Percentiles rank a stretch among this genome's conserved stretches.
phyloP scores from a whole-genome alignment of 106 monocot species.

The Platanthera guangdongensis region DNA sequence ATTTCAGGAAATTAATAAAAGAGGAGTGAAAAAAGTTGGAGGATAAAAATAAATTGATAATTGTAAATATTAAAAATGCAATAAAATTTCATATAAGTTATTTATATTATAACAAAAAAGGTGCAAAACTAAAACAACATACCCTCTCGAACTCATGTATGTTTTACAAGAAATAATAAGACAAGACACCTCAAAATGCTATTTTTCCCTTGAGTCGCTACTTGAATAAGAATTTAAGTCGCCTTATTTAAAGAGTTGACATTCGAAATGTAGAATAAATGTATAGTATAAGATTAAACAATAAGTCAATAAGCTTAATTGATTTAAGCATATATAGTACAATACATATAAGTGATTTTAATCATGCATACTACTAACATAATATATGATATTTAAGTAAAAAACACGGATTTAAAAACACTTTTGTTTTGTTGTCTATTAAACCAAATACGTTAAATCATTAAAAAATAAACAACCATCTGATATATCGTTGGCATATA shows the following conservation, averaged over 20 bases:
- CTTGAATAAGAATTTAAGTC: constrained; percentile 60
- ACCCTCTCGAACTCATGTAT: constrained; percentile 85
- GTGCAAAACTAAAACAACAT: constrained; percentile 5
- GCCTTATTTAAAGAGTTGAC: constrained; percentile 80
- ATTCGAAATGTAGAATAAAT: constrained; percentile 46
- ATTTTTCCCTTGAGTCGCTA: constrained; percentile 83
- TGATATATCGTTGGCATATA: too few relatives aligned
- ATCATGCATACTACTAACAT: too few relatives aligned
- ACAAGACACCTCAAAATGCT: constrained; percentile 89
- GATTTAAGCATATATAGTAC: too few relatives aligned
- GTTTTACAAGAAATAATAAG: constrained; percentile 83
- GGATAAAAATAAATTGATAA: neutral
- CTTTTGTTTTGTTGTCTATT: too few relatives aligned
- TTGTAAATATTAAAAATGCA: neutral
- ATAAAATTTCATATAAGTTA: neutral
- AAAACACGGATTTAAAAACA: too few relatives aligned
- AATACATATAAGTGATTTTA: too few relatives aligned
- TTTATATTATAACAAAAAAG: neutral
- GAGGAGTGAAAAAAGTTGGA: neutral
- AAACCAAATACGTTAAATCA: too few relatives aligned
- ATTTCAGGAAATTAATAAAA: neutral
- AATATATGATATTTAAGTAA: too few relatives aligned
- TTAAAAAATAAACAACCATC: too few relatives aligned
- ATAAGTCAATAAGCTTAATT: too few relatives aligned
- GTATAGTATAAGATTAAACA: too few relatives aligned